Evolutionary conservation across 176 grass and related monocot species (phyloP).

Genomic region (Dactylis glomerata): DNA sequence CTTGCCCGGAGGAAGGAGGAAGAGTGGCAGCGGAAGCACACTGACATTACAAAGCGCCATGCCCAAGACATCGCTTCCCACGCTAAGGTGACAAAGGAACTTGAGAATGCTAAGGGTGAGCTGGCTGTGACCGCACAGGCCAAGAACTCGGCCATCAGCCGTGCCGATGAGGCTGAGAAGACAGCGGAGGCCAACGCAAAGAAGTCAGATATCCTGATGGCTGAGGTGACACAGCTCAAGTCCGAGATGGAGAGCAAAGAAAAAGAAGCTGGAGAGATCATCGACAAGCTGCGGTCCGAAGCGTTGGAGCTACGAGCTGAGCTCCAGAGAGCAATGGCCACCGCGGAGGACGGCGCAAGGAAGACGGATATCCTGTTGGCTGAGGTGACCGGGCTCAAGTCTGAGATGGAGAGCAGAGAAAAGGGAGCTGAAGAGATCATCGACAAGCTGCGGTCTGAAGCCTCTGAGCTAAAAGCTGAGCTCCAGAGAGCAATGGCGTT

Average conservation of each 20-base stretch:
- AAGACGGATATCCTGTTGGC: constrained; percentile 37
- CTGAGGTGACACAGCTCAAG: constrained; percentile 43
- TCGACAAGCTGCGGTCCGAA: not conserved
- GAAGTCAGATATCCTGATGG: constrained; percentile 35
- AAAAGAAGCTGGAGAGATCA: constrained; percentile 30
- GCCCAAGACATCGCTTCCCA: constrained; percentile 46
- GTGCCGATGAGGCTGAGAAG: constrained; percentile 41
- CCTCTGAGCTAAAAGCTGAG: not conserved
- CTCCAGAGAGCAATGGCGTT: constrained; percentile 27
- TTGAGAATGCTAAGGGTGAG: constrained; percentile 47
- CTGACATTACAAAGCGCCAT: constrained; percentile 44
- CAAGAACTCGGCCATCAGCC: constrained; percentile 36
- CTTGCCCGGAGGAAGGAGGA: constrained; percentile 41
- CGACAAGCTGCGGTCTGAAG: not conserved
- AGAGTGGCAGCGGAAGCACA: constrained; percentile 53
- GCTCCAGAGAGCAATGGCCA: constrained; percentile 43
- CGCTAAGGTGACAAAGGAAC: constrained; percentile 46
- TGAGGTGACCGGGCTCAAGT: constrained; percentile 32
- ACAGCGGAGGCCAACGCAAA: constrained; percentile 36
- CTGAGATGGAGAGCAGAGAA: constrained; percentile 38
- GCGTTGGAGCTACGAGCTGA: constrained; percentile 20
- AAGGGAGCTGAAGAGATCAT: constrained; percentile 41
- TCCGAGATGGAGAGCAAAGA: not conserved
- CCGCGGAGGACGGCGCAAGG: constrained; percentile 33
- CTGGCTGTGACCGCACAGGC: constrained; percentile 41